phyloP scores from a whole-genome alignment of 192 early-diverging fungal species.

The Geranomyces michiganensis region DNA sequence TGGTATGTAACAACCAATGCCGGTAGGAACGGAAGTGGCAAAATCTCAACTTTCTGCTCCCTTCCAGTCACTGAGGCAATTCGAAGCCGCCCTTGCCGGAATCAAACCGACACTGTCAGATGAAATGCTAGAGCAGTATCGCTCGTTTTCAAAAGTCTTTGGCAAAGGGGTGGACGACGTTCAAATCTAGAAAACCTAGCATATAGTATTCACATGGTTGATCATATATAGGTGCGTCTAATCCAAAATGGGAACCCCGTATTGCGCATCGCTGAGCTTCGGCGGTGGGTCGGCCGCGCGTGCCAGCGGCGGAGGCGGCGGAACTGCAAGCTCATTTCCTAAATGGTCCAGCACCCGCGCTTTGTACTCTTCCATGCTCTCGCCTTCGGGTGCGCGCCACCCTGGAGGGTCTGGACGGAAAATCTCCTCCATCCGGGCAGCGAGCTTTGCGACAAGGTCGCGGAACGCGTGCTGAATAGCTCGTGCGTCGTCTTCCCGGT shows the following conservation, averaged over 20 bases:
- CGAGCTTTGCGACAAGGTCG: constrained; percentile 9
- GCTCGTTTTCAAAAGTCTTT: constrained; percentile 44
- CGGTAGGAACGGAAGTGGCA: constrained; percentile 24
- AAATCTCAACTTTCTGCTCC: not conserved
- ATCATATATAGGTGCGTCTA: too few relatives aligned
- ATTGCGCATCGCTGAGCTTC: constrained; percentile 21
- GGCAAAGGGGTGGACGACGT: constrained; percentile 27
- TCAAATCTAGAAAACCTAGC: too few relatives aligned
- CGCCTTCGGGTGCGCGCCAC: not conserved
- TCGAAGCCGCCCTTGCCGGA: constrained; percentile 54
- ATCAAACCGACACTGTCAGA: constrained; percentile 64
- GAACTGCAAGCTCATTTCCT: not conserved
- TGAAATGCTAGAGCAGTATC: constrained; percentile 68
- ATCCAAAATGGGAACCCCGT: constrained; percentile 25
- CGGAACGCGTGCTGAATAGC: constrained; percentile 31
- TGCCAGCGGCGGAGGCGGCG: not conserved
- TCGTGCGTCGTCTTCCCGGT: constrained; percentile 23
- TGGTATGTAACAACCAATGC: constrained; percentile 8
- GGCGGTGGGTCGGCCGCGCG: constrained; percentile 8
- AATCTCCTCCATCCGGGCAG: constrained; percentile 27
- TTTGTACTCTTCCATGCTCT: constrained; percentile 44
- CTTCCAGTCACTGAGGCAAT: constrained; percentile 51
- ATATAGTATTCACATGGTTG: too few relatives aligned
- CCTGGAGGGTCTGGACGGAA: constrained; percentile 20
- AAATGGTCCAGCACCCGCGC: constrained; percentile 1